A percentile compares a stretch with the other conserved stretches of the same genome.
These are phyloP conservation scores for Luvunga scandens DNA, from an alignment of 345 rosid species.

Conservation along the genomic window DNA sequence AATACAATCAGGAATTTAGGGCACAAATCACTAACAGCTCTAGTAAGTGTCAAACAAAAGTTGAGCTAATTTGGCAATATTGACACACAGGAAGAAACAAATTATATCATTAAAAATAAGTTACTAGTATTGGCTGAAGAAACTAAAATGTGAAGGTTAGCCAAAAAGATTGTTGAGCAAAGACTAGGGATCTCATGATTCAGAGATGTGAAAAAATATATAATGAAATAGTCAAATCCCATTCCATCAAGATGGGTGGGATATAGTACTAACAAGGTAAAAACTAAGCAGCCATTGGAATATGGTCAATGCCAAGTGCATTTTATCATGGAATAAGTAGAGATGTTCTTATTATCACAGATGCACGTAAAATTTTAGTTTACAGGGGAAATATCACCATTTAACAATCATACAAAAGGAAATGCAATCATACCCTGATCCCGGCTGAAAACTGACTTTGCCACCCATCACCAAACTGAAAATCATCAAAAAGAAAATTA, in stretches of 20 bases:
- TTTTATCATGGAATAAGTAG: neutral
- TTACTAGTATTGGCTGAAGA: neutral
- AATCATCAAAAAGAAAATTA: slow-evolving; percentile 14
- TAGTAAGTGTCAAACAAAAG: neutral
- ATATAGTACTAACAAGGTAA: neutral
- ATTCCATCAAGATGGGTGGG: neutral
- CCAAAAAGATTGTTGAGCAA: neutral
- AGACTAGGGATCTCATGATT: neutral
- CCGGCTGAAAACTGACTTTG: slow-evolving; percentile 76
- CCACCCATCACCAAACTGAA: slow-evolving; percentile 80
- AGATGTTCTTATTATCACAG: neutral
- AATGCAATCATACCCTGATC: slow-evolving; percentile 53
- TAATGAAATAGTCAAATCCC: neutral
- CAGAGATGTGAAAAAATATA: neutral
- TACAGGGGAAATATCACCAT: neutral
- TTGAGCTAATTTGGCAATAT: neutral
- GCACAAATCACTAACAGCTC: neutral
- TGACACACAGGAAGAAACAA: neutral
- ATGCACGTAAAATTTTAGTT: neutral
- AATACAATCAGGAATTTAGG: neutral
- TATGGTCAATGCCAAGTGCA: neutral
- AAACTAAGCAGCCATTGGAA: neutral
- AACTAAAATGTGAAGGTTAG: neutral
- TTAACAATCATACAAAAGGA: neutral
- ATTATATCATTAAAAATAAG: neutral